Conservation (phyloP, 1,284 basidiomycete species). For the Pseudozyma sp. region DNA sequence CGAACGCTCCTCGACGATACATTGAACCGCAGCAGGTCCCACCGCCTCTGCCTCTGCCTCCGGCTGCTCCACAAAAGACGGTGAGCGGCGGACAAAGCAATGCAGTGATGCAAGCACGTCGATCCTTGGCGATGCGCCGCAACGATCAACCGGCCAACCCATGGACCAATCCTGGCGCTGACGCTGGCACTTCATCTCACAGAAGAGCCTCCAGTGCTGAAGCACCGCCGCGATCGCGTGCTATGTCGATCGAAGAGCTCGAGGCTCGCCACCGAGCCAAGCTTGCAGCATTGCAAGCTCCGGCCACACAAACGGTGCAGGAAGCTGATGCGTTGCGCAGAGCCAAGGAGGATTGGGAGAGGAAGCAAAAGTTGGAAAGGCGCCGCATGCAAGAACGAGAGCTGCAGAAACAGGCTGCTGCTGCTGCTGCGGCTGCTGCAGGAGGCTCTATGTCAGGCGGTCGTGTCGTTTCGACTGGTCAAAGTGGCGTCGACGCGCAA, state of each 20-base stretch:
- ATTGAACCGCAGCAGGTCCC: slow-evolving; percentile 6
- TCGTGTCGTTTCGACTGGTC: slow-evolving; percentile 22
- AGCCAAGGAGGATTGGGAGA: slow-evolving; percentile 53
- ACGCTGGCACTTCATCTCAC: slow-evolving; percentile 6
- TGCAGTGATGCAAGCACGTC: slow-evolving; percentile 38
- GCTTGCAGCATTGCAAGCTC: slow-evolving; percentile 48
- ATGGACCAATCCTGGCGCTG: slow-evolving; percentile 44
- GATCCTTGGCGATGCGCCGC: slow-evolving; percentile 35
- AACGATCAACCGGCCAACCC: slow-evolving; percentile 28
- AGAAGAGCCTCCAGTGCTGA: slow-evolving; percentile 19
- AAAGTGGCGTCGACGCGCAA: slow-evolving; percentile 12
- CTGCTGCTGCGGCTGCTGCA: slow-evolving; percentile 21
- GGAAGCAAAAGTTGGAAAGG: slow-evolving; percentile 37
- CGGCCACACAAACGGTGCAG: slow-evolving; percentile 41
- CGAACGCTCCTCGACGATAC: slow-evolving; percentile 8
- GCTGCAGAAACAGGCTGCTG: slow-evolving; percentile 30
- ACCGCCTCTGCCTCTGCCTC: slow-evolving; percentile 7
- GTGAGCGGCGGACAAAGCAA: slow-evolving; percentile 29
- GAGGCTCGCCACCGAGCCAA: slow-evolving; percentile 49
- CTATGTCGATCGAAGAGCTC: slow-evolving; percentile 54
- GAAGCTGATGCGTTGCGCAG: slow-evolving; percentile 42
- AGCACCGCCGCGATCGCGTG: slow-evolving; percentile 10
- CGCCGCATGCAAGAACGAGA: slow-evolving; percentile 46
- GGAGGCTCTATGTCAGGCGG: slow-evolving; percentile 13
- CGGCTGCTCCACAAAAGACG: slow-evolving; percentile 8